Conservation (phyloP, 805 yeast genomes). For the Lipomyces yamadae region DNA sequence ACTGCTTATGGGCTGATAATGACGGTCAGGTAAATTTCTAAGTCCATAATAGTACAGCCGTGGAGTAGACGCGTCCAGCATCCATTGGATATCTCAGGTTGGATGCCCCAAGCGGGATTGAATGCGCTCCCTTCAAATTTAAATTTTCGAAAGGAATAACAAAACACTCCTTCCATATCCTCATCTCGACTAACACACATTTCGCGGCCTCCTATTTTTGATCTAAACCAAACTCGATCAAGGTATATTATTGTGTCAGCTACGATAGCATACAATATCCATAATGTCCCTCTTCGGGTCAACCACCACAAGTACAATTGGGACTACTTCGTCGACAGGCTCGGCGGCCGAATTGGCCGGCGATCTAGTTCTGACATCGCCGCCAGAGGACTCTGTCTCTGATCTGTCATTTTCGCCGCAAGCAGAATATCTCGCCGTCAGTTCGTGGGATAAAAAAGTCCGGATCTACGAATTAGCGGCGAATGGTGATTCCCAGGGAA, state of each 20-base stretch:
- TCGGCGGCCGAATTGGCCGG: conserved; percentile 58
- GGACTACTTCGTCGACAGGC: conserved; percentile 24
- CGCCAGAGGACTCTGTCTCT: conserved; percentile 90
- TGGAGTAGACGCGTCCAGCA: neutral
- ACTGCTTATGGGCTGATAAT: neutral
- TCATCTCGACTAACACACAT: neutral
- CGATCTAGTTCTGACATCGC: conserved; percentile 61
- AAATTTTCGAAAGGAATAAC: neutral
- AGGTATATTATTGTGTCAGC: neutral
- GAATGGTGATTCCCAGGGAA: conserved; percentile 79
- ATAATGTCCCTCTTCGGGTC: conserved; percentile 34
- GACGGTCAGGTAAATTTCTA: neutral
- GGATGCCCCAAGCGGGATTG: no score
- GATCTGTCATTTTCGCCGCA: conserved; percentile 85
- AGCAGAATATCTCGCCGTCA: conserved; percentile 77
- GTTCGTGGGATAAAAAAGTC: conserved; percentile 95
- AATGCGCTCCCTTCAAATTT: neutral
- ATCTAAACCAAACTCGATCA: neutral
- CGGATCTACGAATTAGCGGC: conserved; percentile 84
- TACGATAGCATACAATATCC: neutral
- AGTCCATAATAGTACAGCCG: neutral
- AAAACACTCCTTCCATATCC: neutral
- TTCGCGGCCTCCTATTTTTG: neutral
- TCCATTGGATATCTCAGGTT: neutral
- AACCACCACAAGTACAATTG: conserved; percentile 8